Percentiles rank a stretch among this genome's conserved stretches.
These are phyloP conservation scores for Akanthomyces dipterigenus DNA, from an alignment of 2,329 filamentous ascomycete species.

Conservation along the genomic window DNA sequence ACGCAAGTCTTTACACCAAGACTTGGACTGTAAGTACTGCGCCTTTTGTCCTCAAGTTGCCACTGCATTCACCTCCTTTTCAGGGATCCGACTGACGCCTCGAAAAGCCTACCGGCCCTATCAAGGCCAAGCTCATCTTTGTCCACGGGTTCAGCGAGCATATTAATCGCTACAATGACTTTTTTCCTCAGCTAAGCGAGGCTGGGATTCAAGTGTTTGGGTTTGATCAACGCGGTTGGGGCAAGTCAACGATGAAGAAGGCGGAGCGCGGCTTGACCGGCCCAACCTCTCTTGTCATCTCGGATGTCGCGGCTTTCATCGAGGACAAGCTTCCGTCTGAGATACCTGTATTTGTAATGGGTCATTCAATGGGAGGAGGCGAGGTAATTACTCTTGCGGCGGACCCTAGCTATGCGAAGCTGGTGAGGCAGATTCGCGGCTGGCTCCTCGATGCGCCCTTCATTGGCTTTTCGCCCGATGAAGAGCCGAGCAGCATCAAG, in stretches of 20 bases:
- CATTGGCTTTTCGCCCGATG: conserved; percentile 61
- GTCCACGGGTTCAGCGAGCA: conserved; percentile 90
- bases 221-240: conserved; percentile 89
- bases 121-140: conserved; percentile 69
- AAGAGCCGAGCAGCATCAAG: conserved; percentile 56
- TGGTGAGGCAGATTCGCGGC: conserved; percentile 58
- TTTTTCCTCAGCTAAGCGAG: conserved; percentile 64
- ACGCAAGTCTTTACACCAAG: conserved; percentile 46
- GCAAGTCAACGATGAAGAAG: conserved; percentile 57
- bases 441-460: conserved; percentile 75
- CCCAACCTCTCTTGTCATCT: conserved; percentile 63
- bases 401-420: conserved; percentile 41
- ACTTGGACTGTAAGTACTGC: conserved; percentile 47
- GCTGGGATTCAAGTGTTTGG: conserved; percentile 68
- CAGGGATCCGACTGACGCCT: background rate
- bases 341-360: conserved; percentile 73
- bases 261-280: conserved; percentile 67
- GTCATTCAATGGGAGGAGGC: conserved; percentile 87
- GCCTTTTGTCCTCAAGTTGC: background rate
- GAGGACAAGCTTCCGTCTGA: conserved; percentile 46
- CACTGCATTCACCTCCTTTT: background rate
- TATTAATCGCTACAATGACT: conserved; percentile 65
- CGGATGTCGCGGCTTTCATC: conserved; percentile 74
- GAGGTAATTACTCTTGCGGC: conserved; percentile 59
- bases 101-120: conserved; percentile 44